Base-by-base conservation (phyloP, 441 rosid genomes). In the Adansonia grandidieri region DNA sequence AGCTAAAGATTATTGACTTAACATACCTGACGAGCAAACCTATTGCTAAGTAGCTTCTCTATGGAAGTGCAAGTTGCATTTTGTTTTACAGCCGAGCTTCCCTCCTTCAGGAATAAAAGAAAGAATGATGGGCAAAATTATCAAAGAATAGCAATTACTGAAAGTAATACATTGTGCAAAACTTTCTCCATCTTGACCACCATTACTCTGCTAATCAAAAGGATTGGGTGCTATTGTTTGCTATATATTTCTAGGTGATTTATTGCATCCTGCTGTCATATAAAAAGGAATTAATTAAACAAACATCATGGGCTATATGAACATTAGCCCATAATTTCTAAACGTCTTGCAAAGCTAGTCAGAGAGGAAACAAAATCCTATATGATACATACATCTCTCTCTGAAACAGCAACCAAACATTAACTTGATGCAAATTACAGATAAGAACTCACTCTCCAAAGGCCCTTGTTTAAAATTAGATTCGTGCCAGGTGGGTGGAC, bases 21-120 rank as follows among this genome's bases (percentile, higher is more conserved):
- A 75, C 53, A 69, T 81, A 96, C 99, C 96, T 92, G 97, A 80
- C 87, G 90, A 71, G 97, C 98, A 90, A 91, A 96, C 78, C 88
- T 88, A 85, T 89, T 94, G 82, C 88, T 85, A 22, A 93, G 90
- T 81, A 96, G 86, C 77, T 87, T 90, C 88, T 93, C 87, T 7
- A 91, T 88, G 51, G 97, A 88, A 81, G 77, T 75, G 77, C 82
- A 75, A 3, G 88, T 68, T 66, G 74, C 84, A 77, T 80, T 78
- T 80, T 86, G 79, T 78, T 86, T 87, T 65, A 57, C 57, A 70
- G 56, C 71, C 8, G 69, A 78, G 74, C 80, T 84, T 69, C 40
- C 89, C 85, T 85, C 85, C 61, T 80, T 86, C 91, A 88, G 86
- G 78, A 85, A 84, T 76, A 85, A 69, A 56, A 80, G 24, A 42